phyloP scores from a whole-genome alignment of 1,284 basidiomycete species.

The Testicularia cyperi region DNA sequence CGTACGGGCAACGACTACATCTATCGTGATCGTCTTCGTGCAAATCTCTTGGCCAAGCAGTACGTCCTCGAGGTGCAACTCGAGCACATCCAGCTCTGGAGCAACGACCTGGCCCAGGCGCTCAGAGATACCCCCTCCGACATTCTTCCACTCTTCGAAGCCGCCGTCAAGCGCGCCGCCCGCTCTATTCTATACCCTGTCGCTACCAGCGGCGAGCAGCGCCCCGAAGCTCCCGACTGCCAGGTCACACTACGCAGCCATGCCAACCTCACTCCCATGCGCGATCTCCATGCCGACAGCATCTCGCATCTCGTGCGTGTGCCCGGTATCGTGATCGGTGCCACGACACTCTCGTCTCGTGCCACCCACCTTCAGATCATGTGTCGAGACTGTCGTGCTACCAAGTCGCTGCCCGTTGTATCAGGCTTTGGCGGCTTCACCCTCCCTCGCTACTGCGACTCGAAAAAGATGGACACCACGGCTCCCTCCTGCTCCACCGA shows the following conservation, averaged over 20 bases:
- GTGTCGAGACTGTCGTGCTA: constrained; percentile 84
- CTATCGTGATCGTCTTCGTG: constrained; percentile 80
- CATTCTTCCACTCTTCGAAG: constrained; percentile 71
- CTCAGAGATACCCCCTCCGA: constrained; percentile 88
- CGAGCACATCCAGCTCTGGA: constrained; percentile 84
- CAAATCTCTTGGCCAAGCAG: constrained; percentile 85
- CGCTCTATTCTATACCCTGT: constrained; percentile 57
- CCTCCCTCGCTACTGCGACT: constrained; percentile 54
- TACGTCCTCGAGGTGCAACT: constrained; percentile 90
- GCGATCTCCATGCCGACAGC: constrained; percentile 78
- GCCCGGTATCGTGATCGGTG: constrained; percentile 96
- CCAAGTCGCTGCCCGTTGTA: constrained; percentile 70
- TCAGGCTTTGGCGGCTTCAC: constrained; percentile 80
- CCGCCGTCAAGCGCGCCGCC: constrained; percentile 54
- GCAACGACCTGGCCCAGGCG: constrained; percentile 86
- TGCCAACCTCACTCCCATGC: constrained; percentile 84
- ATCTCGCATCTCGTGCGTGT: constrained; percentile 95
- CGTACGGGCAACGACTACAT: constrained; percentile 57
- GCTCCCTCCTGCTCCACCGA: constrained; percentile 92
- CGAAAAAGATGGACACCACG: constrained; percentile 57
- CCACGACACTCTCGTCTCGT: constrained; percentile 87
- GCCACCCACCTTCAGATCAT: constrained; percentile 89
- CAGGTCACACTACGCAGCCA: constrained; percentile 87
- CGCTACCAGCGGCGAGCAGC: constrained; percentile 35
- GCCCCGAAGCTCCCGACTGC: constrained; percentile 68